Base-by-base conservation (phyloP, 345 rosid species). In the Moringa oleifera region DNA sequence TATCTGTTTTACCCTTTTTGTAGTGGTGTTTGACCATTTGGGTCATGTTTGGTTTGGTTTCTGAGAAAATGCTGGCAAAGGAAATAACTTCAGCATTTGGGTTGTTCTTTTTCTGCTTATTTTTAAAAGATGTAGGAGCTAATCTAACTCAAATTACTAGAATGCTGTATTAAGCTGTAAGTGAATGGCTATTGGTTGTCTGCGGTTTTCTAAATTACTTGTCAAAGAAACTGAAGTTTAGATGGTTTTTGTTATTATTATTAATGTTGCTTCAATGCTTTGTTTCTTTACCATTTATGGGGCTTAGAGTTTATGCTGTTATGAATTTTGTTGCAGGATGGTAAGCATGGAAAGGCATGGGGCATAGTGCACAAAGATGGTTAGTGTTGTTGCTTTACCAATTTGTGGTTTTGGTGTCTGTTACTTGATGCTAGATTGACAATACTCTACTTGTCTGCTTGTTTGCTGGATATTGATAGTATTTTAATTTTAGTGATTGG, bases 261-360 rank as follows among this genome's bases (percentile, higher is more conserved):
- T 49, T n/a, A n/a, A n/a, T 7, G 52, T 15, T 16, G 20, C 5
- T n/a, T 49, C n/a, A n/a, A 3, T 47, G 51, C n/a, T 31, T 51
- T 52, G 18, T 55, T 25, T 49, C 57, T 51, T 62, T 6, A n/a
- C 11, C 1, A 45, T 28, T 17, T 25, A 45, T 23, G 55, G 62
- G 64, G 58, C 53, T 53, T 17, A 23, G 73, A 72, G 51, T 54
- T 71, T 67, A 59, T 55, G 57, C 25, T 60, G 55, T 71, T 55
- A 18, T 46, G 36, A 59, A 53, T 68, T 68, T 70, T 59, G 62
- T 69, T 81, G 71, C 88, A 94, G 99, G 95, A 86, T 65, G 99
- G 99, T 45, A 80, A 72, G 46, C 96, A 90, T 73, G 99, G 97
- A 25, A 94, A 90, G 72, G 99, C 99, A 1, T 94, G 99, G 99